phyloP scores from a whole-genome alignment of 2,329 filamentous ascomycete species.

The Fragosphaeria purpurea region DNA sequence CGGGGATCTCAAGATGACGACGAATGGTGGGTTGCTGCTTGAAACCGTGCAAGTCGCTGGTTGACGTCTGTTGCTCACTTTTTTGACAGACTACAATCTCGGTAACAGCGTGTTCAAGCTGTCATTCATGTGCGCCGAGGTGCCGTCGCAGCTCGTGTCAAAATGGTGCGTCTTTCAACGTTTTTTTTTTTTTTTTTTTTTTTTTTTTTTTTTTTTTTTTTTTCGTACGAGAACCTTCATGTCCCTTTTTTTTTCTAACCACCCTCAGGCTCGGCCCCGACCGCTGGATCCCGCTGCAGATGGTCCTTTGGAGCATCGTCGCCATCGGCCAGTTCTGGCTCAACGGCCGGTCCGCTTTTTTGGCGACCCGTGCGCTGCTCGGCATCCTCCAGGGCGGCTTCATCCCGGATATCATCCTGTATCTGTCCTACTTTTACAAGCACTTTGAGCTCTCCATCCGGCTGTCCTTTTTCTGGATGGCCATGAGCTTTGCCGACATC shows the following conservation, averaged over 20 bases:
- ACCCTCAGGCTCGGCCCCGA: constrained; percentile 36
- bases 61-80: background rate
- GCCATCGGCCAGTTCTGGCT: constrained; percentile 37
- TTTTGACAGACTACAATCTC: constrained; percentile 30
- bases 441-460: constrained; percentile 29
- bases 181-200: too few species aligned
- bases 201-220: too few species aligned
- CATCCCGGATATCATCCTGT: constrained; percentile 33
- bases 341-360: constrained; percentile 26
- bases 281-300: constrained; percentile 50
- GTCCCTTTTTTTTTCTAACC: too few species aligned
- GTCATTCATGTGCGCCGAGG: constrained; percentile 43
- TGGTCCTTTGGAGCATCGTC: constrained; percentile 46
- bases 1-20: constrained; percentile 30
- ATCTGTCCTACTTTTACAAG: constrained; percentile 36
- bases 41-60: too few species aligned
- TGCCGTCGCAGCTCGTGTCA: constrained; percentile 50
- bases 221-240: too few species aligned
- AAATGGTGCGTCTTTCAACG: constrained; percentile 29
- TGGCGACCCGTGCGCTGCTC: constrained; percentile 27
- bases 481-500: constrained; percentile 30
- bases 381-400: constrained; percentile 36
- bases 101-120: constrained; percentile 40
- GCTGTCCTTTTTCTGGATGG: constrained; percentile 31
- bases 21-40: constrained; percentile 26